Evolutionary conservation across 2,329 filamentous ascomycete species (phyloP), one percentile per base, ranked within the genome.

Genomic region (Cladosporium sp.): DNA sequence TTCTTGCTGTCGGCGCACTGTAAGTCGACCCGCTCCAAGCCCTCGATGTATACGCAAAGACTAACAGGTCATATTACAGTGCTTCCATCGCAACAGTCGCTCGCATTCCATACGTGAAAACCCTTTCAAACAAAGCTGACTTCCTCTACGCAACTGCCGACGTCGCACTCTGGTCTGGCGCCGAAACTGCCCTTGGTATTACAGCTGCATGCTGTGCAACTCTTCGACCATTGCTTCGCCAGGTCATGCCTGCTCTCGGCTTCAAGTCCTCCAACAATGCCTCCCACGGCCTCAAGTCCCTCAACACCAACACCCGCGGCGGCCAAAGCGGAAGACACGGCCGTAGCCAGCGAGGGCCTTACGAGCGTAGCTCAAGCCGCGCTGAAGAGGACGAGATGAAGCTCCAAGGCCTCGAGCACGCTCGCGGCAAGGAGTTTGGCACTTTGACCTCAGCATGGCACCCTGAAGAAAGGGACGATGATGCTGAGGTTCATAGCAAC

Each of bases 1-100:
- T 78, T 24, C 74, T 78, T 36, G 71, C 71, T 14, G 72, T 78
- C 26, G 75, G 75, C 1, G 68, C 74, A 21, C 65, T 77, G 60
- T 71, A 67, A 64, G 70, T 68, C 6, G 1, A 5, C n/a, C 4
- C 30, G 41, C 52, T n/a, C 32, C 18, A 34, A 12, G 52, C 3
- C 10, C 8, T n/a, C 6, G n/a, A 34, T n/a, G 30, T n/a, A 14
- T 34, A 4, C 24, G 30, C 21, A 54, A 15, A 60, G 41, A 30
- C 65, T 65, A 30, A 65, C 65, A n/a, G 2, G n/a, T 4, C 15
- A 4, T 3, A 15, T 15, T 21, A 18, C 68, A 68, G 66, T 38
- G 68, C 68, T 34, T 69, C 68, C 36, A 66, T 69, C 21, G 68
- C 68, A 4, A 69, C 68, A n/a, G 62, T 67, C 41, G 68, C 68